A percentile compares a stretch with the other conserved stretches of the same genome.
Conservation (phyloP, 225 moss, liverwort and hornwort genomes). For the Lunularia cruciata region DNA sequence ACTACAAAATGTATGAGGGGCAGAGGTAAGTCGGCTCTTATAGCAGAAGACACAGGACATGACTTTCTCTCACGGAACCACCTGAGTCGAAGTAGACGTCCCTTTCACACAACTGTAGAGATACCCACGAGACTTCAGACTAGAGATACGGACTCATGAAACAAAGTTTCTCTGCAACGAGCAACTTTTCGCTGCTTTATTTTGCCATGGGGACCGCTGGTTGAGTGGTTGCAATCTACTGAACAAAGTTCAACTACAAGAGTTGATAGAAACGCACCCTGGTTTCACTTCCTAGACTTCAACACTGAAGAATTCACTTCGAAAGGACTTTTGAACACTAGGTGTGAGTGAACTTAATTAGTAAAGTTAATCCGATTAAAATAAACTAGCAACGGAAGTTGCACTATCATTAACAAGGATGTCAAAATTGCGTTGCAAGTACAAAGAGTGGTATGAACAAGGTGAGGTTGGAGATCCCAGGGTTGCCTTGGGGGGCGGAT, state of each 20-base stretch:
- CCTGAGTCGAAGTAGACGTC: no score
- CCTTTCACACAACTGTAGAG: no score
- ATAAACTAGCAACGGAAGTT: not conserved
- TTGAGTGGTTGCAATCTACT: not conserved
- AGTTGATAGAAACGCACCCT: not conserved
- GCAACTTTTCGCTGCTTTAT: slow-evolving; percentile 1
- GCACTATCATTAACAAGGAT: not conserved
- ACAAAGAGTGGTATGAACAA: not conserved
- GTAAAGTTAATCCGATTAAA: not conserved
- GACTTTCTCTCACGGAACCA: no score
- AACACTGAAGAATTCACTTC: not conserved
- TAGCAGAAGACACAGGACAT: no score
- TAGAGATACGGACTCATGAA: no score
- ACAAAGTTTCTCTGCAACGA: not conserved
- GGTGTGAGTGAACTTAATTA: not conserved
- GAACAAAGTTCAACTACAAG: not conserved
- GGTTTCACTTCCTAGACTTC: not conserved
- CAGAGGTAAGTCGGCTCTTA: no score
- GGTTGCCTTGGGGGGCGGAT: not conserved
- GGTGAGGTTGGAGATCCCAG: not conserved
- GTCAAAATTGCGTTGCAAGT: slow-evolving; percentile 9
- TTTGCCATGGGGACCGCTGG: not conserved
- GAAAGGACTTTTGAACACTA: not conserved
- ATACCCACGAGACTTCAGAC: no score
- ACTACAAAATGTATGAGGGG: no score